Base-by-base conservation (phyloP, 2,329 filamentous ascomycete species). In the Botrytis elliptica region DNA sequence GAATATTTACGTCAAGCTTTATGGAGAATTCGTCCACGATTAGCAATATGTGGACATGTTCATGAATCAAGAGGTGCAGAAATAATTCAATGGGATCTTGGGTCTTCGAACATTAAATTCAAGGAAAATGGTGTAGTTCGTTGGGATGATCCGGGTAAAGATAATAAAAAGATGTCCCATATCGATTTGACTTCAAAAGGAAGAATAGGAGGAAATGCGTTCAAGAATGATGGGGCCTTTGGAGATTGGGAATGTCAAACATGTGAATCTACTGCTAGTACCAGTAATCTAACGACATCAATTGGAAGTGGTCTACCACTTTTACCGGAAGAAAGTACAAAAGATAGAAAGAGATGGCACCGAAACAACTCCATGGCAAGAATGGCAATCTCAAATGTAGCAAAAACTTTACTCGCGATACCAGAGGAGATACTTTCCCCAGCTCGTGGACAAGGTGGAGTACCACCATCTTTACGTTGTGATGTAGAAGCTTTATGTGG, bases 31-130 rank as follows among this genome's bases (percentile, higher is more conserved):
- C 85, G 90, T 57, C 92, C 92, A 8, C 84, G 85, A 71, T 83
- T 94, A 67, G 88, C 88, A 33, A 84, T 94, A 29, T 94, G 90
- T 78, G 92, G 92, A 0, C 92, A 94, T 81, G 87, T 93, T 44
- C 92, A 94, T 80, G 88, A 89, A 75, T 90, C 86, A 6, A 84
- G 92, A 76, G 92, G 92, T 20, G 88, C 85, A 16, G 85, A 91
- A 78, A 83, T 88, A 40, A 85, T 94, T 46, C 81, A 81, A 36
- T 94, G 92, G 92, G 84, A 87, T 75, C 79, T 87, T 40, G 79
- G 76, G 1, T 79, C 74, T 36, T 77, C 79, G 18, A 82, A 85
- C 57, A 80, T 83, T 22, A 81, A 81, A 9, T 86, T 83, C 77
- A 84, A 83, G 63, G 88, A 89, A 78, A 81, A 83, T 46, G 74